Conservation (phyloP, 2,329 filamentous ascomycete genomes). For the Bretziella fagacearum region DNA sequence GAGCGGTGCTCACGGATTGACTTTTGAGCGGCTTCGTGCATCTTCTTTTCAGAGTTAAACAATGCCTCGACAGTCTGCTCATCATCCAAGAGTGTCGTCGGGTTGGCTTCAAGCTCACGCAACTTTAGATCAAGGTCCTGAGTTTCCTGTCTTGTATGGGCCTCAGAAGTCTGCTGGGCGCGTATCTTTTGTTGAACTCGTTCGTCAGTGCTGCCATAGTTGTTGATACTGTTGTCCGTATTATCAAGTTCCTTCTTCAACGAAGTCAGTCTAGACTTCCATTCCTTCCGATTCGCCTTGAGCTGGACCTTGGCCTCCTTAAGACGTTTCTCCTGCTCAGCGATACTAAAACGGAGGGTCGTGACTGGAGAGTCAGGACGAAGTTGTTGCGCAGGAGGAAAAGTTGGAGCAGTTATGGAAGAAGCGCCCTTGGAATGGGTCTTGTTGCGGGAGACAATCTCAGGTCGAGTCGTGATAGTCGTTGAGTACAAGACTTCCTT, state of each 20-base stretch:
- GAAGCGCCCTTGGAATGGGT: conserved; percentile 21
- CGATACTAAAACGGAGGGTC: conserved; percentile 60
- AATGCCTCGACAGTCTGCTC: conserved; percentile 37
- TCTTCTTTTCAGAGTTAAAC: conserved; percentile 37
- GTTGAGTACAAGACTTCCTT: conserved; percentile 52
- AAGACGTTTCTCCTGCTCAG: conserved; percentile 52
- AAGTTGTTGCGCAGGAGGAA: conserved; percentile 36
- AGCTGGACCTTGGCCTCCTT: conserved; percentile 51
- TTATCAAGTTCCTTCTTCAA: conserved; percentile 59
- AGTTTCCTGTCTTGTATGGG: conserved; percentile 42
- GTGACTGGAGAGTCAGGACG: conserved; percentile 62
- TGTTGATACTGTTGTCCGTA: conserved; percentile 47
- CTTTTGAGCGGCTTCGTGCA: conserved; percentile 41
- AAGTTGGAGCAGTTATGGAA: conserved; percentile 17
- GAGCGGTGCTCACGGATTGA: conserved; percentile 41
- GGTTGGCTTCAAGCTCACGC: conserved; percentile 42
- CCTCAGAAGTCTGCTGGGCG: conserved; percentile 58
- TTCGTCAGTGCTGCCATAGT: conserved; percentile 57
- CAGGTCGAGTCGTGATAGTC: conserved; percentile 48
- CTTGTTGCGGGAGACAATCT: conserved; percentile 18
- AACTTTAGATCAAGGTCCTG: conserved; percentile 27
- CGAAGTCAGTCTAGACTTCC: conserved; percentile 49
- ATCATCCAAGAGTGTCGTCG: conserved; percentile 41
- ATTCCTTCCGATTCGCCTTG: conserved; percentile 57
- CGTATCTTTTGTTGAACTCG: conserved; percentile 57